Evolutionary conservation across 148 eudicot genomes (phyloP).

Genomic region (Talinum fruticosum): DNA sequence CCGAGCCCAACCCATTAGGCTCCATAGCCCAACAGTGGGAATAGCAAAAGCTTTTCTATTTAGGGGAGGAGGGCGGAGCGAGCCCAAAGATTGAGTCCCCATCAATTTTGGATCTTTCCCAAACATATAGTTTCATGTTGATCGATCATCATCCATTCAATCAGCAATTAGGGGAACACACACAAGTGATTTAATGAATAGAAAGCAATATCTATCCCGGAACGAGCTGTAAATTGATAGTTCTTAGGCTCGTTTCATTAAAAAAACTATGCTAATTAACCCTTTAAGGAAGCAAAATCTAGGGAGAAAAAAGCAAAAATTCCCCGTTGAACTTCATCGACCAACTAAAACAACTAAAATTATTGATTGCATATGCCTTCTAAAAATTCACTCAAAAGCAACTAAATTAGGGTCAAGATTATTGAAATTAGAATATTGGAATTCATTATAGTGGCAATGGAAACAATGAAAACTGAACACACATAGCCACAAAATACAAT

Average conservation of each 20-base stretch:
- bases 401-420: not conserved
- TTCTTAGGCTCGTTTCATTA: not conserved
- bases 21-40: too few species aligned
- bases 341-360: not conserved
- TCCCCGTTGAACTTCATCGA: not conserved
- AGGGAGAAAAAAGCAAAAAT: not conserved
- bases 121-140: not conserved
- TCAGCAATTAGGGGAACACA: not conserved
- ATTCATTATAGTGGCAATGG: not conserved
- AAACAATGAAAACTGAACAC: too few species aligned
- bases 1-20: too few species aligned
- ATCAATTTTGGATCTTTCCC: not conserved
- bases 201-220: not conserved
- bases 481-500: too few species aligned
- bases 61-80: not conserved
- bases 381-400: not conserved
- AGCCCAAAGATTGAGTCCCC: not conserved
- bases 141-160: not conserved
- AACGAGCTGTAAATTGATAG: not conserved
- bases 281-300: not conserved
- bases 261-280: not conserved
- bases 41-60: too few species aligned
- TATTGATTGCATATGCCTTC: not conserved
- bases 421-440: not conserved
- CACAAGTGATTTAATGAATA: not conserved